Base-by-base conservation (phyloP, 2,329 filamentous ascomycete species). In the Westerdykella ornata region DNA sequence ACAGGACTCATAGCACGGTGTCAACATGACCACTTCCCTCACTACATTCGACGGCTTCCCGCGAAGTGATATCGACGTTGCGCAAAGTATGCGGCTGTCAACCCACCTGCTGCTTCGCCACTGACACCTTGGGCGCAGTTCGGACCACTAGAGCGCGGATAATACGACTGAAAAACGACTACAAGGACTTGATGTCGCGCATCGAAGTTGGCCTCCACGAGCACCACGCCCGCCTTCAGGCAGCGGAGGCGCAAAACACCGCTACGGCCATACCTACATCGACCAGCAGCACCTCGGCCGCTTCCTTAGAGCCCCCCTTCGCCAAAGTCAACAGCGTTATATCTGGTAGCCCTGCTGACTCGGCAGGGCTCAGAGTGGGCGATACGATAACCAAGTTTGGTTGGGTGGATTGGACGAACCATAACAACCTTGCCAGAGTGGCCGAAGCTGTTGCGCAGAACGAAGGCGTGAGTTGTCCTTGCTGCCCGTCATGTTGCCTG, bases 141-240 rank as follows among this genome's bases (percentile, higher is more conserved):
- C 86, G 92, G 47, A 95, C 88, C n/a, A 95, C 89, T 29, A 78
- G 92, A 66, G 79, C 89, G 19, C 82, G 86, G 46, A 95, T 98
- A 53, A 92, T 97, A 52, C 76, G 82, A 52, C 75, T 97, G 30
- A 82, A 85, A 50, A 97, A 96, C 61, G 92, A 98, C 67, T 90
- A 95, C 71, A 96, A 94, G 63, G 80, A 82, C 30, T 70, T 96
- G 33, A 96, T 97, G 88, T 69, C 70, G 43, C 73, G 76, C 44
- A 83, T 97, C 53, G 92, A 97, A 66, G 82, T 82, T 57, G 81
- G 82, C 35, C 76, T 98, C n/a, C 88, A 97, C 61, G 82, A 85
- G 51, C 85, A 92, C 61, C 95, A 97, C 63, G 88, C 88, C n/a
- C 80, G 70, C 46, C 64, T 85, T 8, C 53, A 57, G 33, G 74